phyloP scores from a whole-genome alignment of 805 yeast genomes.

The Teunomyces panamensis region DNA sequence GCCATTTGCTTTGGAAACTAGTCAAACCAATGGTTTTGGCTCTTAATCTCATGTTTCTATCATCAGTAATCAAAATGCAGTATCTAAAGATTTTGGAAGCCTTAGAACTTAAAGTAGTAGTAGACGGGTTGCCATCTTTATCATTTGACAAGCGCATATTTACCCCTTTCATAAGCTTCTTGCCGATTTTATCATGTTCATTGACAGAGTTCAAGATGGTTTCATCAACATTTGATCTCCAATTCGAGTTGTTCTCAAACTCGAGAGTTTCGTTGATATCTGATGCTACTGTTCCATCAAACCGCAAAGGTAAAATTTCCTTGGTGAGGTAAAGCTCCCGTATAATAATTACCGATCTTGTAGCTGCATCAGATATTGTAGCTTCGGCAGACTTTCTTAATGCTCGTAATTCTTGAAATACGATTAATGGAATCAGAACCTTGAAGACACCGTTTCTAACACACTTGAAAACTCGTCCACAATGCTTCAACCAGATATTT shows the following conservation, averaged over 20 bases:
- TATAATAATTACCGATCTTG: slow-evolving; percentile 72
- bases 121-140: neutral
- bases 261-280: slow-evolving; percentile 71
- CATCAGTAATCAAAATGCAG: slow-evolving; percentile 70
- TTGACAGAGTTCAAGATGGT: slow-evolving; percentile 53
- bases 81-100: slow-evolving; percentile 47
- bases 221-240: slow-evolving; percentile 74
- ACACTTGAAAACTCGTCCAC: slow-evolving; percentile 72
- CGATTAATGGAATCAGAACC: slow-evolving; percentile 67
- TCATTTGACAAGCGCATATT: slow-evolving; percentile 19
- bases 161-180: slow-evolving; percentile 39
- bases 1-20: slow-evolving; percentile 59
- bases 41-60: slow-evolving; percentile 65
- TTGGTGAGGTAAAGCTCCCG: slow-evolving; percentile 61
- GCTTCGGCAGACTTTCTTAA: slow-evolving; percentile 69
- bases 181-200: slow-evolving; percentile 41
- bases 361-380: slow-evolving; percentile 74
- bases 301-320: slow-evolving; percentile 57
- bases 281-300: slow-evolving; percentile 66
- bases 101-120: neutral
- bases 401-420: slow-evolving; percentile 74
- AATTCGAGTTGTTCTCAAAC: slow-evolving; percentile 67
- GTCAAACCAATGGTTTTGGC: slow-evolving; percentile 57
- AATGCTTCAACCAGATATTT: slow-evolving; percentile 77
- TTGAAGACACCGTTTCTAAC: slow-evolving; percentile 57